phyloP scores from a whole-genome alignment of 495 filamentous ascomycete genomes.

The Aspergillus mulundensis region DNA sequence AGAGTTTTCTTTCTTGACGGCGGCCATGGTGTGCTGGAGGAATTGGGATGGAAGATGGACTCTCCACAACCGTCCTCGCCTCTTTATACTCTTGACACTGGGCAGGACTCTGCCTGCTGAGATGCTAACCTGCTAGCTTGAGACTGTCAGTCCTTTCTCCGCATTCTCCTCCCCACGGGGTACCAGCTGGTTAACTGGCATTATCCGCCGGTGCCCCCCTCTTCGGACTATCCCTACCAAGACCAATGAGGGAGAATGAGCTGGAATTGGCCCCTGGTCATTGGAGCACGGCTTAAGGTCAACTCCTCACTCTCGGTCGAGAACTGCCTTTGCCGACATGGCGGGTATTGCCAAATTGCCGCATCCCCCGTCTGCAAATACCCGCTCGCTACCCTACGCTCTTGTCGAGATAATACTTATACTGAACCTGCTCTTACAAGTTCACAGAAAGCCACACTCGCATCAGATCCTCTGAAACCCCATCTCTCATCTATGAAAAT shows the following conservation, averaged over 20 bases:
- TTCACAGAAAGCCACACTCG: too few species aligned
- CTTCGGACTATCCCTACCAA: too few species aligned
- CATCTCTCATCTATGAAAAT: background rate
- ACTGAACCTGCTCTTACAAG: too few species aligned
- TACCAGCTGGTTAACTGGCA: background rate
- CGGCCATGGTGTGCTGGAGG: background rate
- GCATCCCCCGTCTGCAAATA: background rate
- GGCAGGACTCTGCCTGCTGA: background rate
- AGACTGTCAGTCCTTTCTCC: background rate
- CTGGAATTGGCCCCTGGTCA: too few species aligned
- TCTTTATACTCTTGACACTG: background rate
- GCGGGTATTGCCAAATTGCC: background rate
- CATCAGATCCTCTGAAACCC: background rate
- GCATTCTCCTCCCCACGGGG: background rate
- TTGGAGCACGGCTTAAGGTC: too few species aligned
- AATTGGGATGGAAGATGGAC: too few species aligned
- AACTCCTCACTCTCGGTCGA: constrained; percentile 1
- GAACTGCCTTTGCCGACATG: background rate
- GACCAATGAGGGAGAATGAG: too few species aligned
- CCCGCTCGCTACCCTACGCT: background rate
- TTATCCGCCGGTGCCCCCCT: background rate
- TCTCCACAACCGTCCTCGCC: background rate
- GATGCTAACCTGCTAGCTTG: too few species aligned
- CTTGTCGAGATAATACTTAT: background rate
- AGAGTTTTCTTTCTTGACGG: background rate